Evolutionary conservation across 805 yeast species (phyloP), one percentile per base, ranked within the genome.

Genomic region (Lipomyces sp.): DNA sequence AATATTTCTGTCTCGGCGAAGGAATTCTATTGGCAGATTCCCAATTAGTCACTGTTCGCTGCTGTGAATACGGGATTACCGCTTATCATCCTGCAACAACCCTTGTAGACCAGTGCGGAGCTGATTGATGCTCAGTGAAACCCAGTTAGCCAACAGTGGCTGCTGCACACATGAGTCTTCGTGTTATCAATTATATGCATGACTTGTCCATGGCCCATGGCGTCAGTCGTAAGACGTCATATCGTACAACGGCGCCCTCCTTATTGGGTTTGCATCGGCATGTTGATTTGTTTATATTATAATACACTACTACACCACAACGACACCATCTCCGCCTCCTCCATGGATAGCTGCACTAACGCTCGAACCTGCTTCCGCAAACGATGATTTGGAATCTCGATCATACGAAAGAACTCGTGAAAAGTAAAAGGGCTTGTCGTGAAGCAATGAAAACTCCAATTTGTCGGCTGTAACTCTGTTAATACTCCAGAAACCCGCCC

Each of bases 341-440:
- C 48, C 24, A 5, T n/a, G 48, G n/a, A n/a, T 8, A 24, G 18
- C 24, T 24, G 24, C 24, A 24, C 24, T 24, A 24, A 24, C 24
- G 18, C 34, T 18, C 24, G 32, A 51, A 34, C 53, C 59, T 39
- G 56, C 64, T 13, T 57, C 68, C 18, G 64, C 65, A 58, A 57
- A 58, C 32, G 48, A 53, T 13, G 57, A 56, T 45, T 60, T 45
- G 35, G 63, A 32, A 48, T 51, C 59, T 13, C 70, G 64, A 30
- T 66, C 71, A 42, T 64, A 67, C 53, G 69, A 65, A 39, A 67
- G 63, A 11, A 67, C 71, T 10, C 71, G 51, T 67, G 90, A 87
- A 74, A 92, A 93, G 72, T 83, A 85, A 77, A 90, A 93, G 11
- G 92, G 87, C 72, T 88, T 89, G 75, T 93, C 98, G 70, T 90